Conservation (phyloP, 441 rosid genomes). For the Brassica hybrid region DNA sequence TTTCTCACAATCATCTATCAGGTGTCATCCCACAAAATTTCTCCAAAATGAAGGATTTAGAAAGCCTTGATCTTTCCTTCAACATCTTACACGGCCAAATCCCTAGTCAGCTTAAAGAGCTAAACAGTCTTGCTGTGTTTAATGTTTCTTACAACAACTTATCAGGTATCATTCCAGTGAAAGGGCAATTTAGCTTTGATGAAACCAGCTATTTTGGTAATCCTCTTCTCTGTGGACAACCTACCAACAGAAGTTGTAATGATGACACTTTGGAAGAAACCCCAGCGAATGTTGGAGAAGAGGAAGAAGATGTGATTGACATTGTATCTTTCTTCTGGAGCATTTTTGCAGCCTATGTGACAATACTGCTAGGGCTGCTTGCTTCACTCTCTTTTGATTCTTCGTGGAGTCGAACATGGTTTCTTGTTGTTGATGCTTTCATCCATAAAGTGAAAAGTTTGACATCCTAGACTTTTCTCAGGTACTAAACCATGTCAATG, state of each 20-base stretch:
- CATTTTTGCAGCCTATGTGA: constrained; percentile 1
- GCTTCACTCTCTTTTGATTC: constrained; percentile 5
- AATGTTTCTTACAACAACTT: too few relatives aligned
- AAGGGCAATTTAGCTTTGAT: not conserved
- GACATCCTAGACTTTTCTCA: not conserved
- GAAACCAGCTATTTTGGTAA: not conserved
- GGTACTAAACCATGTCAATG: not conserved
- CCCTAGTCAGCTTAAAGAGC: too few relatives aligned
- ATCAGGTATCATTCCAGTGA: too few relatives aligned
- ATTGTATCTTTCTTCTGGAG: not conserved
- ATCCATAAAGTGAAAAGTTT: not conserved
- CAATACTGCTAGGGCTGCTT: not conserved
- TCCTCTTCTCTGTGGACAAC: constrained; percentile 10
- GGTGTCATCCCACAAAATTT: constrained; percentile 9
- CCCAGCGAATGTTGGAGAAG: not conserved
- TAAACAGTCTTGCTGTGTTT: too few relatives aligned
- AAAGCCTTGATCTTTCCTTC: constrained; percentile 10
- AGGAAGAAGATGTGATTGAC: not conserved
- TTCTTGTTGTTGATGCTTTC: not conserved
- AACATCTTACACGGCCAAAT: not conserved
- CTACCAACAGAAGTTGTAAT: not conserved
- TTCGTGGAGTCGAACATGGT: not conserved
- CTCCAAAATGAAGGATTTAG: not conserved
- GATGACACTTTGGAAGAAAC: not conserved
- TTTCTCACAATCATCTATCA: constrained; percentile 16